Evolutionary conservation across 1,139 yeast species (phyloP).

Genomic region (Eremothecium gossypii): DNA sequence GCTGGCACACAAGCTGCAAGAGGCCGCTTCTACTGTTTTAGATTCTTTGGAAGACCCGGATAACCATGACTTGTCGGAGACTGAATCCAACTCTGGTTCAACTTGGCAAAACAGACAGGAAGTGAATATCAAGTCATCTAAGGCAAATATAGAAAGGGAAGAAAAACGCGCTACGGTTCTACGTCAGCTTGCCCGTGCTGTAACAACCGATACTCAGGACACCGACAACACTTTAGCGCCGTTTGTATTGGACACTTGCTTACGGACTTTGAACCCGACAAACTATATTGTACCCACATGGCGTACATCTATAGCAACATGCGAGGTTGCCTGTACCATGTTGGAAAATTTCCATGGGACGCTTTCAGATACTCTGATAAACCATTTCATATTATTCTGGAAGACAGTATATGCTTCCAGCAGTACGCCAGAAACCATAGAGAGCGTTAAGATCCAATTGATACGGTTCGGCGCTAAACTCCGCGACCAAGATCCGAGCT

Average conservation of each 20-base stretch:
- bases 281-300: constrained; percentile 41
- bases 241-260: constrained; percentile 17
- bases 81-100: too few relatives aligned
- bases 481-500: constrained; percentile 11
- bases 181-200: constrained; percentile 21
- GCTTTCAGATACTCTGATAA: constrained; percentile 4
- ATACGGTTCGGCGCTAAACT: constrained; percentile 33
- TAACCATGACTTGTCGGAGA: constrained; percentile 2
- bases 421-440: constrained; percentile 42
- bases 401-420: constrained; percentile 26
- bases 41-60: constrained; percentile 26
- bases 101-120: too few relatives aligned
- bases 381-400: constrained; percentile 27
- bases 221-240: constrained; percentile 9
- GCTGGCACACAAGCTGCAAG: constrained; percentile 28
- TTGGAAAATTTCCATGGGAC: constrained; percentile 13
- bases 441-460: constrained; percentile 51
- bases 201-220: constrained; percentile 16
- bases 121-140: constrained; percentile 30
- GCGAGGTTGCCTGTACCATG: constrained; percentile 32
- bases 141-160: constrained; percentile 33
- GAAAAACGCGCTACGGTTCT: constrained; percentile 32
- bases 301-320: constrained; percentile 44
- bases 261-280: constrained; percentile 30
- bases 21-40: constrained; percentile 22